Evolutionary conservation across 2,329 filamentous ascomycete genomes (phyloP).

Genomic region (Fonsecaea pedrosoi): DNA sequence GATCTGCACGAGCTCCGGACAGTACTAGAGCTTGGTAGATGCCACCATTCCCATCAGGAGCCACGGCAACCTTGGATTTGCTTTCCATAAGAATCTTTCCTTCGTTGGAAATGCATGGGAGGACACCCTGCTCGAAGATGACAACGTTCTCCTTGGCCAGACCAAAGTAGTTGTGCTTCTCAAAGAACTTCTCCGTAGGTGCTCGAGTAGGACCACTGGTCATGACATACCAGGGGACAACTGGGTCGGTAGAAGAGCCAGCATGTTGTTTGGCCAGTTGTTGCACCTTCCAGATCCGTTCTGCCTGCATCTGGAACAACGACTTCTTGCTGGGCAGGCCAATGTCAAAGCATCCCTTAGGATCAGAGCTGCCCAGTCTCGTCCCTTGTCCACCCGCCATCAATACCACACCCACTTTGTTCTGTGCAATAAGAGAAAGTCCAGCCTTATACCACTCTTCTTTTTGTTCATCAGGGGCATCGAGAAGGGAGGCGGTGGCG

Average conservation of each 20-base stretch:
- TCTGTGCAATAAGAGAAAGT: conserved; percentile 69
- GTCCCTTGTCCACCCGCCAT: conserved; percentile 98
- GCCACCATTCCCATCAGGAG: conserved; percentile 95
- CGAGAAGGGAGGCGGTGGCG: conserved; percentile 87
- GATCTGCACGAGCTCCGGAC: conserved; percentile 81
- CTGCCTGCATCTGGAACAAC: conserved; percentile 95
- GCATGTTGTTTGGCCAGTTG: conserved; percentile 75
- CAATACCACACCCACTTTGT: conserved; percentile 82
- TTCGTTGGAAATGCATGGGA: conserved; percentile 96
- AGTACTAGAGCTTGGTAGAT: conserved; percentile 90
- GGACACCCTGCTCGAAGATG: conserved; percentile 95
- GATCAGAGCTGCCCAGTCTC: conserved; percentile 88
- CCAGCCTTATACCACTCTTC: conserved; percentile 81
- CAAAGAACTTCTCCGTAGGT: conserved; percentile 92
- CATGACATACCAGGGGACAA: conserved; percentile 99
- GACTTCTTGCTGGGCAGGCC: conserved; percentile 91
- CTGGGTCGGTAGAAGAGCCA: conserved; percentile 61
- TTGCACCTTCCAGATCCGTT: conserved; percentile 88
- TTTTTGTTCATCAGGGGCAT: conserved; percentile 79
- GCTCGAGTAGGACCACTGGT: conserved; percentile 92
- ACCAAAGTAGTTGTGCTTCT: conserved; percentile 89
- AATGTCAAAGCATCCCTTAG: conserved; percentile 98
- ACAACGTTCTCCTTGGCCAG: conserved; percentile 82
- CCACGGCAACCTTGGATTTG: conserved; percentile 89
- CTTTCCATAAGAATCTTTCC: conserved; percentile 94